These are phyloP conservation scores for Komagataella mondaviorum DNA, from an alignment of 805 yeast genomes.

Conservation along the genomic window DNA sequence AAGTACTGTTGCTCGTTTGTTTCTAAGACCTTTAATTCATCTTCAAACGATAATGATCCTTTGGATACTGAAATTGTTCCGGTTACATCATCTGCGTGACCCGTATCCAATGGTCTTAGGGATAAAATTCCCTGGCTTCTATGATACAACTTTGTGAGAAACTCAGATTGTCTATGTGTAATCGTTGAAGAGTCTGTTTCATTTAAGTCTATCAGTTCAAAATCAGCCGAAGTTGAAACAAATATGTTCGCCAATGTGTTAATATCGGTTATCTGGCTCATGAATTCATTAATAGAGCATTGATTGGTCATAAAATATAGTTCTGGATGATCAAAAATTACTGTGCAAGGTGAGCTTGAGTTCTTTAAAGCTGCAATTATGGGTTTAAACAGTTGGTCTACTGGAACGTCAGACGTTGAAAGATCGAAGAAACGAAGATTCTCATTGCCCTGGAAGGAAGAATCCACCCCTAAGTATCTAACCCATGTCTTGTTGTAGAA, in stretches of 20 bases:
- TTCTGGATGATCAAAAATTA: background rate
- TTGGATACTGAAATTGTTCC: constrained; percentile 50
- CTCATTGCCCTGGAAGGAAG: constrained; percentile 11
- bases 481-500: constrained; percentile 18
- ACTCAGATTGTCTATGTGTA: constrained; percentile 21
- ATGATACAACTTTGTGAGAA: constrained; percentile 33
- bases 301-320: background rate
- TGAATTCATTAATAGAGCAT: background rate
- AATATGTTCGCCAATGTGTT: background rate
- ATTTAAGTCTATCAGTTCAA: background rate
- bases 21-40: constrained; percentile 3
- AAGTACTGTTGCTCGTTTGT: constrained; percentile 51
- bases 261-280: background rate
- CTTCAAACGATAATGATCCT: constrained; percentile 33
- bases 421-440: background rate
- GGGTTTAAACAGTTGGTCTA: background rate
- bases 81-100: constrained; percentile 72
- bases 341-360: background rate
- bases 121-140: constrained; percentile 38
- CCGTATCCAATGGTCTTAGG: constrained; percentile 60
- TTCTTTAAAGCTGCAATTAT: background rate
- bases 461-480: constrained; percentile 22
- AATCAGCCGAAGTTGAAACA: background rate
- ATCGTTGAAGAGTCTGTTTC: constrained; percentile 15
- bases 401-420: background rate